These are phyloP conservation scores for Jackrogersella multiformis DNA, from an alignment of 495 filamentous ascomycete genomes.

Conservation along the genomic window DNA sequence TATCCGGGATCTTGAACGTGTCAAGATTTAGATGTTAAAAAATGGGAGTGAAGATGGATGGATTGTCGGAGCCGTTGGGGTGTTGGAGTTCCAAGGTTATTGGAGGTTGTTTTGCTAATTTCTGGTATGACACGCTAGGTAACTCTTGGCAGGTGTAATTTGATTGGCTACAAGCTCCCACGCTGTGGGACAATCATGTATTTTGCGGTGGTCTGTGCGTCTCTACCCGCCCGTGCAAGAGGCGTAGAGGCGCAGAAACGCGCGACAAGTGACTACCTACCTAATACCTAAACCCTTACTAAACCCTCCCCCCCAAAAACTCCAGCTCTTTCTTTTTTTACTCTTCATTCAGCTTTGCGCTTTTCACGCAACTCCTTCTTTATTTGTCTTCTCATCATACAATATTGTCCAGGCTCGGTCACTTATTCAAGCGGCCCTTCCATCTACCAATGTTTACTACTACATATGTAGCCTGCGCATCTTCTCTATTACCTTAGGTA, in stretches of 20 bases:
- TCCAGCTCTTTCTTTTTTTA: constrained; percentile 15
- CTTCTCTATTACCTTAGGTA: constrained; percentile 7
- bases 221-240: constrained; percentile 18
- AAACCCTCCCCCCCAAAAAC: constrained; percentile 26
- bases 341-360: constrained; percentile 32
- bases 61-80: constrained; percentile 35
- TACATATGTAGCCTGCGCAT: neutral
- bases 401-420: neutral
- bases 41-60: constrained; percentile 38
- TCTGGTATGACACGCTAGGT: constrained; percentile 41
- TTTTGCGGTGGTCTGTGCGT: constrained; percentile 43
- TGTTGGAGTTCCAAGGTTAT: too few species aligned
- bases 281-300: constrained; percentile 32
- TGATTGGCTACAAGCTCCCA: constrained; percentile 33
- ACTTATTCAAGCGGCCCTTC: neutral
- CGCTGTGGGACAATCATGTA: constrained; percentile 20
- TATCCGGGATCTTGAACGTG: constrained; percentile 9
- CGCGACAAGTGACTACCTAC: constrained; percentile 40
- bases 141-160: constrained; percentile 23
- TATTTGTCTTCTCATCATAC: constrained; percentile 8
- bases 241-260: constrained; percentile 25
- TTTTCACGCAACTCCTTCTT: constrained; percentile 24
- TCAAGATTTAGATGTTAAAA: constrained; percentile 40
- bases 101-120: constrained; percentile 45
- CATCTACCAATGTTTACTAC: constrained; percentile 1